These are phyloP conservation scores for Gastrolobium bilobum DNA, from an alignment of 306 rosid genomes.

Conservation along the genomic window DNA sequence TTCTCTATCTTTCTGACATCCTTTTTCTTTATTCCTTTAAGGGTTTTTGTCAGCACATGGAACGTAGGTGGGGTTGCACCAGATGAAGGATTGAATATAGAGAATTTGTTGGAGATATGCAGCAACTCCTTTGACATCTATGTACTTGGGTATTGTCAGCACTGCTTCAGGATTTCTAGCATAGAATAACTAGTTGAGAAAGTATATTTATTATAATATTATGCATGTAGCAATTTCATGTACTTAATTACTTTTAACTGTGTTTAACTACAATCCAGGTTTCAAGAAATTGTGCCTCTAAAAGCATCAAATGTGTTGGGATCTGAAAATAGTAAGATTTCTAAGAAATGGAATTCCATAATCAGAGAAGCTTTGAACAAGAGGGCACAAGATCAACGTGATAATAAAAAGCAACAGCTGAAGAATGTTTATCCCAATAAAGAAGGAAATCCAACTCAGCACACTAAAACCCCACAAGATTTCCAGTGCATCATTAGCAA, in stretches of 20 bases:
- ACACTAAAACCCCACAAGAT: slow-evolving; percentile 46
- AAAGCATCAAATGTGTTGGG: slow-evolving; percentile 80
- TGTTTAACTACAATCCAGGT: slow-evolving; percentile 52
- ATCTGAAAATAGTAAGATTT: slow-evolving; percentile 62
- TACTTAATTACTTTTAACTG: not conserved
- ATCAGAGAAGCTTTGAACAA: slow-evolving; percentile 75
- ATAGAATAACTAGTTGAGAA: not conserved
- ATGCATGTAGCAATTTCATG: not conserved
- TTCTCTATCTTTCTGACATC: not conserved
- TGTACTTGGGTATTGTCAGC: slow-evolving; percentile 72
- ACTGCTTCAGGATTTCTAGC: not conserved
- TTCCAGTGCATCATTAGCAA: slow-evolving; percentile 80
- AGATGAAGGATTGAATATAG: slow-evolving; percentile 63
- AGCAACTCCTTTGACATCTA: slow-evolving; percentile 71
- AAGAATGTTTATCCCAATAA: not conserved
- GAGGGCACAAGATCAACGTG: slow-evolving; percentile 18
- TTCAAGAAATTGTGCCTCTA: slow-evolving; percentile 89
- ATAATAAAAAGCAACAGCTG: slow-evolving; percentile 4
- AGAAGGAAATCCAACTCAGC: slow-evolving; percentile 29
- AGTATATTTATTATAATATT: not conserved
- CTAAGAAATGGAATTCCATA: slow-evolving; percentile 70
- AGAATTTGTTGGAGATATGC: slow-evolving; percentile 68
- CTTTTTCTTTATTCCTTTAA: slow-evolving; percentile 44
- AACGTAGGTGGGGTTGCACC: slow-evolving; percentile 91
- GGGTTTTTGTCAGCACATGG: slow-evolving; percentile 88